These are phyloP conservation scores for Heteromeles arbutifolia DNA, from an alignment of 306 rosid species.

Conservation along the genomic window DNA sequence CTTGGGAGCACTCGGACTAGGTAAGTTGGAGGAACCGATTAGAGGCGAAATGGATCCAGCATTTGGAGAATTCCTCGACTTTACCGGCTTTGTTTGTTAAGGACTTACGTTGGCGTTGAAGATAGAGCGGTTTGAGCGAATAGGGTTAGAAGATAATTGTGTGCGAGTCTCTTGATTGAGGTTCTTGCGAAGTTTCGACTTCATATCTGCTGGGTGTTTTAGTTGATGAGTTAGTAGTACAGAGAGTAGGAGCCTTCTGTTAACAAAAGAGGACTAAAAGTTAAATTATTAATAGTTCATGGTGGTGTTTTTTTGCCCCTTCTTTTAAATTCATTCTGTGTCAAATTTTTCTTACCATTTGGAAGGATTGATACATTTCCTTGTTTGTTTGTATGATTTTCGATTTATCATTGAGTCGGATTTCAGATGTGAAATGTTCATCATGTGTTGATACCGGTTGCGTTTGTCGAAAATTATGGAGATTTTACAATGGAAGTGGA, in stretches of 20 bases:
- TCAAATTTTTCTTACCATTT: background rate
- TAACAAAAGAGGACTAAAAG: conserved; percentile 15
- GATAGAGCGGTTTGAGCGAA: conserved; percentile 5
- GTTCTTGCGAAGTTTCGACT: conserved; percentile 20
- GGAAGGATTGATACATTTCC: conserved; percentile 9
- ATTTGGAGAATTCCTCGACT: background rate
- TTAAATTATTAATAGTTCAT: conserved; percentile 28
- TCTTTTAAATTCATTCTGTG: conserved; percentile 18
- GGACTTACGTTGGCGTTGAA: conserved; percentile 11
- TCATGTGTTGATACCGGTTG: too few relatives aligned
- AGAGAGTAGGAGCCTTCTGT: conserved; percentile 26
- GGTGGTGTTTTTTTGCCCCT: conserved; percentile 37
- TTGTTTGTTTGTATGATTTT: background rate
- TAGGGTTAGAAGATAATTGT: conserved; percentile 2
- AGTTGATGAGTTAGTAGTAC: conserved; percentile 28
- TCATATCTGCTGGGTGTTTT: conserved; percentile 26
- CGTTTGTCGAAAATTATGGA: too few relatives aligned
- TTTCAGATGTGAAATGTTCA: background rate
- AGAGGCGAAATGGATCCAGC: background rate
- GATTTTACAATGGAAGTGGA: too few relatives aligned
- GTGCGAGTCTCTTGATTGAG: conserved; percentile 2
- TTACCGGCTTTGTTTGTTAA: background rate
- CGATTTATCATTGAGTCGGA: background rate
- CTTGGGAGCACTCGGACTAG: conserved; percentile 48
- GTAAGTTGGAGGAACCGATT: conserved; percentile 14